Conservation (phyloP, 1,284 basidiomycete genomes). For the Cryptococcus neoformans region DNA sequence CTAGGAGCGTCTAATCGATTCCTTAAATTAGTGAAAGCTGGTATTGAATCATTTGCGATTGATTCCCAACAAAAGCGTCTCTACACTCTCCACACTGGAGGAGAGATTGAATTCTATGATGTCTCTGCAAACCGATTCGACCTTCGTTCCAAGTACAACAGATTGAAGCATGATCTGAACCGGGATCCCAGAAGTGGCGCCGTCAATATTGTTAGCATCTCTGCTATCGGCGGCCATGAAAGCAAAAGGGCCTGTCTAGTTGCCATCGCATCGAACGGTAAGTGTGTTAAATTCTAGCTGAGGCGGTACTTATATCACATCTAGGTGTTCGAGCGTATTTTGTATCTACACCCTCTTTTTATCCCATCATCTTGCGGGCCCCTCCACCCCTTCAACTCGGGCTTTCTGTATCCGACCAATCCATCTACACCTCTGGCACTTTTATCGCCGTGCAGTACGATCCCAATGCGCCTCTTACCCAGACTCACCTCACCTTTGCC, state of each 20-base stretch:
- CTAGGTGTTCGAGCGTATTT: conserved; percentile 18
- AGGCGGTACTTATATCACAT: conserved; percentile 1
- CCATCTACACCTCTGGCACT: conserved; percentile 43
- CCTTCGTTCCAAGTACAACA: conserved; percentile 17
- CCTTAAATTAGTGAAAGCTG: conserved; percentile 13
- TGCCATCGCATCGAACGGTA: conserved; percentile 66
- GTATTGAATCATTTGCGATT: neutral
- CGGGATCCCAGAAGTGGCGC: conserved; percentile 14
- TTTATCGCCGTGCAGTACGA: conserved; percentile 32
- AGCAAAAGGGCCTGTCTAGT: conserved; percentile 63
- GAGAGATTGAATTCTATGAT: conserved; percentile 36
- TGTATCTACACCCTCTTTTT: neutral
- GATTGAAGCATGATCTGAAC: conserved; percentile 20
- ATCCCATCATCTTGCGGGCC: conserved; percentile 3
- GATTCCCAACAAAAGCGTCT: conserved; percentile 15
- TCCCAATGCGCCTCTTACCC: conserved; percentile 13
- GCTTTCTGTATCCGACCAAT: conserved; percentile 17
- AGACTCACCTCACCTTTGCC: conserved; percentile 27
- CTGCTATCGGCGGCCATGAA: conserved; percentile 45
- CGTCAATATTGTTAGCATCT: conserved; percentile 41
- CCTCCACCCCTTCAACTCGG: conserved; percentile 26
- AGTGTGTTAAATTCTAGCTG: conserved; percentile 13
- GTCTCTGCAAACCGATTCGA: conserved; percentile 29
- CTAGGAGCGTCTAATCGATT: neutral
- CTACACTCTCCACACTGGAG: conserved; percentile 34